Evolutionary conservation across 345 rosid species (phyloP), one percentile per base, ranked within the genome.

Genomic region (Orychophragmus violaceus): DNA sequence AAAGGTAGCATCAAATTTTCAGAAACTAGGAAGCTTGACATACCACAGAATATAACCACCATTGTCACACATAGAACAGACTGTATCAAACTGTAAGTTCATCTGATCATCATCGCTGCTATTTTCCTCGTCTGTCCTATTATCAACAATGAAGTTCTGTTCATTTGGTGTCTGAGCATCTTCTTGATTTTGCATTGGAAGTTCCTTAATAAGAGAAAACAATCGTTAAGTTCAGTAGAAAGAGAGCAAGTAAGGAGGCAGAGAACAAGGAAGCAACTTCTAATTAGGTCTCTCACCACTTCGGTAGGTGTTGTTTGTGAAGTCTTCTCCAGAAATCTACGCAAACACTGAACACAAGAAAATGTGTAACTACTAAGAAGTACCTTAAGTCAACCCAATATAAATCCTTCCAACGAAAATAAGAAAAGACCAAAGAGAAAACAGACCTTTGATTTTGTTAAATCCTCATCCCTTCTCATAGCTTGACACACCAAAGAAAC

Each of bases 1-100:
- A 36, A 12, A 54, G 23, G 12, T 55, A 55, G 55, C 24, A 64
- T 24, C 11, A 53, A 63, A 12, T 62, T 29, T 27, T 62, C 5
- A 33, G 16, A 42, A 53, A 62, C 16, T 23, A 56, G 54, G 50
- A 44, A 64, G 53, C 52, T 48, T 64, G 33, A 58, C 83, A 48
- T 85, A 89, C 95, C 81, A 61, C 23, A 87, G 46, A 59, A 87
- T 16, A 11, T 65, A 19, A 36, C 96, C 96, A 28, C 91, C 96
- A 69, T 89, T 79, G 42, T 89, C 91, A 55, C 96, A 89, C 48
- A 89, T 70, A 14, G 88, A 76, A 72, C 96, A 89, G 18, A 84
- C 84, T 18, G 86, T 71, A 59, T 85, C 89, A 77, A 59, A 65
- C 58, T 24, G 80, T 51, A 37, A 62, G 36, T 25, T 71, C 30